Evolutionary conservation across 805 yeast species (phyloP).

Genomic region (Yamadazyma takamatsuzukensis): DNA sequence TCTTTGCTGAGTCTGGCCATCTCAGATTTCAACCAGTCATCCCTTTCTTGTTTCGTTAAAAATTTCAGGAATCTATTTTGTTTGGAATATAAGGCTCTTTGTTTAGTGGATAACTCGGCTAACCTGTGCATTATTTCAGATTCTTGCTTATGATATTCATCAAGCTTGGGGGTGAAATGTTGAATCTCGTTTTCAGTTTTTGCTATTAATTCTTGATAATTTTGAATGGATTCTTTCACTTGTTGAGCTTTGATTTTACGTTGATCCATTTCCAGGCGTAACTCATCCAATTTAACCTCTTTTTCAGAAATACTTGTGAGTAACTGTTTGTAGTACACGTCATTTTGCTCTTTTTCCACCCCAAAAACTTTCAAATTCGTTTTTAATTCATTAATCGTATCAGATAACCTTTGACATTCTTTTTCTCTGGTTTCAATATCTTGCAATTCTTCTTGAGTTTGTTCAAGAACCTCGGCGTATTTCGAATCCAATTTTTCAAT

Average conservation of each 20-base stretch:
- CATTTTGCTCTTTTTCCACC: constrained; percentile 56
- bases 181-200: constrained; percentile 35
- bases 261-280: constrained; percentile 30
- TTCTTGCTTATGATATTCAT: constrained; percentile 39
- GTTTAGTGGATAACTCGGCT: constrained; percentile 43
- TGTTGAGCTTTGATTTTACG: constrained; percentile 27
- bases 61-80: constrained; percentile 68
- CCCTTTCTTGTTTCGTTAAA: constrained; percentile 52
- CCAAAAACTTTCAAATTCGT: constrained; percentile 48
- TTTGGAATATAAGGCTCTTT: constrained; percentile 62
- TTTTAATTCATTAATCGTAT: constrained; percentile 43
- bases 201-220: constrained; percentile 25
- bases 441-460: constrained; percentile 51
- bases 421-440: constrained; percentile 62
- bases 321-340: constrained; percentile 46
- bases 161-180: constrained; percentile 39
- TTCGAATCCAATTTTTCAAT: constrained; percentile 60
- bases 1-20: constrained; percentile 34
- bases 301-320: constrained; percentile 47
- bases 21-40: constrained; percentile 60
- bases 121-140: constrained; percentile 34
- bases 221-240: constrained; percentile 16
- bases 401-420: constrained; percentile 41
- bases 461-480: constrained; percentile 47
- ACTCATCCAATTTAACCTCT: constrained; percentile 43